phyloP scores from a whole-genome alignment of 768 basidiomycete genomes.

The Panaeolus cyanescens region DNA sequence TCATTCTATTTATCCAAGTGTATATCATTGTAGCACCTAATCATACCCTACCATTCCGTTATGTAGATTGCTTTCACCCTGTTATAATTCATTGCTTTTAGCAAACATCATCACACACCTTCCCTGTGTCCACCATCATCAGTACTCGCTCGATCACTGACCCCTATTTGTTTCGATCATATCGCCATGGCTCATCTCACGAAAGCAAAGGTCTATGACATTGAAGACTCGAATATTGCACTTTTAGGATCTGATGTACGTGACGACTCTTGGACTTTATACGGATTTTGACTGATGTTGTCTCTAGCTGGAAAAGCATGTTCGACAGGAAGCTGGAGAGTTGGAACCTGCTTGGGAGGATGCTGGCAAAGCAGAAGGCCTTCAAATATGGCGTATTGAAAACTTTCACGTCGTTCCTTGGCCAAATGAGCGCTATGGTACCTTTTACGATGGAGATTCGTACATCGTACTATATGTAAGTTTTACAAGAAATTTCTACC shows the following conservation, averaged over 20 bases:
- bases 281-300: neutral
- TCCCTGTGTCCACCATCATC: neutral
- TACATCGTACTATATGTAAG: constrained; percentile 65
- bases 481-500: neutral
- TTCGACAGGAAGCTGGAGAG: constrained; percentile 53
- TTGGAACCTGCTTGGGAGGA: constrained; percentile 51
- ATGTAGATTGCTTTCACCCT: neutral
- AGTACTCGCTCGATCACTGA: neutral
- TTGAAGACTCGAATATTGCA: constrained; percentile 64
- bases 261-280: neutral
- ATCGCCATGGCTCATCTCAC: constrained; percentile 43
- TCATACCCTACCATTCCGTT: neutral
- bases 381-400: constrained; percentile 63
- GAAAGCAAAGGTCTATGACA: constrained; percentile 51
- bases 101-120: neutral
- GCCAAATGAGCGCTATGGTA: constrained; percentile 51
- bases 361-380: constrained; percentile 43
- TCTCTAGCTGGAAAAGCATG: constrained; percentile 55
- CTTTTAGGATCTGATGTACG: constrained; percentile 64
- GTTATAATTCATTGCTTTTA: constrained; percentile 4
- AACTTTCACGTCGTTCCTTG: constrained; percentile 55
- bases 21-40: constrained; percentile 1
- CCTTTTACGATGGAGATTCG: constrained; percentile 66
- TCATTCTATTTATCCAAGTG: neutral
- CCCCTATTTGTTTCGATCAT: neutral